These are phyloP conservation scores for Ocimum tenuiflorum DNA, from an alignment of 257 asterid species.

Conservation along the genomic window DNA sequence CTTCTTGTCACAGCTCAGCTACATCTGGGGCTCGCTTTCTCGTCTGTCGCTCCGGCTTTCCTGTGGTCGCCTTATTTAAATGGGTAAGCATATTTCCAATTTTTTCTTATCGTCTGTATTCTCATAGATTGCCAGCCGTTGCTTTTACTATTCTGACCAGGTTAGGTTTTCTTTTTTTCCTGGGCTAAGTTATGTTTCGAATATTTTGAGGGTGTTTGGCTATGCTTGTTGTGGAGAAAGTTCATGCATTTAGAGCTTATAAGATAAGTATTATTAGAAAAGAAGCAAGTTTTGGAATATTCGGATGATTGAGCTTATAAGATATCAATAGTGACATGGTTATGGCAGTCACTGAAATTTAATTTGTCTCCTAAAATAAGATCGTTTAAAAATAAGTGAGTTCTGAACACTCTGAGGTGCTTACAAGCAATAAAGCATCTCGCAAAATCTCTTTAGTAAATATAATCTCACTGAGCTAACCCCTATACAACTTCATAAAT, in stretches of 20 bases:
- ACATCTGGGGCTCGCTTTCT: conserved; percentile 16
- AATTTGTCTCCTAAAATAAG: neutral
- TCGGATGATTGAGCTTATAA: too few relatives aligned
- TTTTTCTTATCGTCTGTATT: neutral
- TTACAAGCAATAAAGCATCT: neutral
- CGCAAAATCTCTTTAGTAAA: neutral
- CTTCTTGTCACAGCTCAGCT: conserved; percentile 36
- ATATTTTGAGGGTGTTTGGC: neutral
- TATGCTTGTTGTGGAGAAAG: neutral
- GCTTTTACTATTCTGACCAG: neutral
- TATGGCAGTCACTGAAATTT: neutral
- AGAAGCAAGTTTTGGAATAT: neutral
- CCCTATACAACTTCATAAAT: neutral
- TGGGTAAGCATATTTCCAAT: conserved; percentile 35
- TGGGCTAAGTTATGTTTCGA: neutral
- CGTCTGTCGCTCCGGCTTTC: conserved; percentile 44
- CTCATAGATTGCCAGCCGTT: neutral
- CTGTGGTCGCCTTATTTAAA: conserved; percentile 54
- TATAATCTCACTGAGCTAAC: neutral
- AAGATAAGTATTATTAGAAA: neutral
- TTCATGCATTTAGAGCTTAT: neutral
- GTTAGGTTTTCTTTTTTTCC: too few relatives aligned
- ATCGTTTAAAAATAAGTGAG: neutral
- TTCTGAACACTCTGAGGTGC: neutral
- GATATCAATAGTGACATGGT: neutral